phyloP scores from a whole-genome alignment of 441 rosid species.

The Erodium moschatum region DNA sequence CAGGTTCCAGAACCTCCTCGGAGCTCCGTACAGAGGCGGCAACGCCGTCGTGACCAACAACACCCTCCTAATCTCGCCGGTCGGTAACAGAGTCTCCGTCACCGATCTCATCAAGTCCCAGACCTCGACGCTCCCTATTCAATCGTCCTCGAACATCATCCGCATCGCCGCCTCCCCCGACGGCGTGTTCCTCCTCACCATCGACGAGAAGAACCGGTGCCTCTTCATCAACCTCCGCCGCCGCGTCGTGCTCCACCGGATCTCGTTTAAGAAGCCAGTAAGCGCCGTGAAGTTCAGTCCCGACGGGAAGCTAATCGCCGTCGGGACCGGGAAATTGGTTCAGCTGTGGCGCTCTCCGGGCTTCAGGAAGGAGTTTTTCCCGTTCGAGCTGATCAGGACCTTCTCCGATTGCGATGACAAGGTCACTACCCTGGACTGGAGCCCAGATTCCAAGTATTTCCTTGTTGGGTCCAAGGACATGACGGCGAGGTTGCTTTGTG shows the following conservation, averaged over 20 bases:
- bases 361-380: constrained; percentile 58
- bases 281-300: constrained; percentile 60
- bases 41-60: constrained; percentile 52
- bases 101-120: constrained; percentile 76
- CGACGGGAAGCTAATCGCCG: constrained; percentile 62
- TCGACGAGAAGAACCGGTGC: constrained; percentile 70
- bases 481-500: constrained; percentile 64
- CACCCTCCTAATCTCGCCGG: constrained; percentile 64
- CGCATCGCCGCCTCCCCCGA: constrained; percentile 74
- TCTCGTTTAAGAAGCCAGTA: constrained; percentile 51
- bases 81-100: constrained; percentile 80
- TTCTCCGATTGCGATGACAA: constrained; percentile 66
- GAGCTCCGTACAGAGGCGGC: constrained; percentile 92
- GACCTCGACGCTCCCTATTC: constrained; percentile 53
- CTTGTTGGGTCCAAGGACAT: constrained; percentile 82
- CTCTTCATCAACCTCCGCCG: constrained; percentile 70
- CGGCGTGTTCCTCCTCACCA: constrained; percentile 63
- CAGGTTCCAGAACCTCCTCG: constrained; percentile 71
- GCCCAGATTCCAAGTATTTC: constrained; percentile 59
- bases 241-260: constrained; percentile 64
- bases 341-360: constrained; percentile 89
- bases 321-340: constrained; percentile 44
- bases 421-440: constrained; percentile 65
- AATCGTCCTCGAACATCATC: constrained; percentile 61
- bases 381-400: constrained; percentile 68